Evolutionary conservation across 306 rosid species (phyloP).

Genomic region (Medicago ruthenica): DNA sequence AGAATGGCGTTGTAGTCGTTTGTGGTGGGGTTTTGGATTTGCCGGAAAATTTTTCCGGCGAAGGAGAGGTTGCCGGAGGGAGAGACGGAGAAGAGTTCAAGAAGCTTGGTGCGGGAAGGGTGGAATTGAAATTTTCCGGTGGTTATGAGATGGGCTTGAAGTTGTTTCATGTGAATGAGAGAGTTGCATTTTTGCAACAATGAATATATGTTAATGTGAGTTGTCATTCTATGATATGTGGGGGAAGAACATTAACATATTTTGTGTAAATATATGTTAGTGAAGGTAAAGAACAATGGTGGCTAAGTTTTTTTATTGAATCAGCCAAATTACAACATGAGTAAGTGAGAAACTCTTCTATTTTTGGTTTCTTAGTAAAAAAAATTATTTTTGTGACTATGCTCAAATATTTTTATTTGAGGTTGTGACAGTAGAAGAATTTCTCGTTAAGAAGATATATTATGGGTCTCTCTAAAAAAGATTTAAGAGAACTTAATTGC

Average conservation of each 20-base stretch:
- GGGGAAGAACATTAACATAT: background rate
- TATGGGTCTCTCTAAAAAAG: too few relatives aligned
- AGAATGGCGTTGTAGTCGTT: slow-evolving; percentile 83
- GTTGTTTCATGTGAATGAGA: slow-evolving; percentile 64
- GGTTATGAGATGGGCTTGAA: slow-evolving; percentile 73
- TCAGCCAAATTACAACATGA: too few relatives aligned
- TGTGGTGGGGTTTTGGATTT: slow-evolving; percentile 62
- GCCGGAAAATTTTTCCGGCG: slow-evolving; percentile 61
- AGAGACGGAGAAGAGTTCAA: slow-evolving; percentile 74
- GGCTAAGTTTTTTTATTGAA: too few relatives aligned
- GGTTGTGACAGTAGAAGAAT: too few relatives aligned
- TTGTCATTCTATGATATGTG: slow-evolving; percentile 52
- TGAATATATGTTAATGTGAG: slow-evolving; percentile 33
- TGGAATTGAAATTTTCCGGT: slow-evolving; percentile 63
- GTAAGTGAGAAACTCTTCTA: too few relatives aligned
- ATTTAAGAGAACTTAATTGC: too few relatives aligned
- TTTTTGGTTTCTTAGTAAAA: too few relatives aligned
- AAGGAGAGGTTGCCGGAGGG: slow-evolving; percentile 63
- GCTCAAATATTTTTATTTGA: too few relatives aligned
- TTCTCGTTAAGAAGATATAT: too few relatives aligned
- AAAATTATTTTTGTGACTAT: too few relatives aligned
- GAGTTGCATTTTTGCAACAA: slow-evolving; percentile 68
- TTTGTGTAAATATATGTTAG: too few relatives aligned
- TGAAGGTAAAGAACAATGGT: too few relatives aligned
- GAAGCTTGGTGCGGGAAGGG: slow-evolving; percentile 66